These are phyloP conservation scores for Talaromyces wortmannii DNA, from an alignment of 495 filamentous ascomycete genomes.

Conservation along the genomic window DNA sequence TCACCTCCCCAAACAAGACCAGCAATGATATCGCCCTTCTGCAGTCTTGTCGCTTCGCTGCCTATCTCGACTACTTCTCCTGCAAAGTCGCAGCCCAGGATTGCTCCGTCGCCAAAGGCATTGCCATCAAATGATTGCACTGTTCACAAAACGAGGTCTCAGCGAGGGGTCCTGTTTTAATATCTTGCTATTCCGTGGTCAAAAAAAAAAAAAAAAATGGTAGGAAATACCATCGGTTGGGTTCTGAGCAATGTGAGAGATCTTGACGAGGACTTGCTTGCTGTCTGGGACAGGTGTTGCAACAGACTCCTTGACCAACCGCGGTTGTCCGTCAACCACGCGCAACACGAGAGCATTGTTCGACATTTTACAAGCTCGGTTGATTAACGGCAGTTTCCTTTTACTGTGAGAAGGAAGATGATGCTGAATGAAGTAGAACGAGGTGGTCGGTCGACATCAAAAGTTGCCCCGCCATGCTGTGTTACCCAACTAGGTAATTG, in stretches of 20 bases:
- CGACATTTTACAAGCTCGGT: no score
- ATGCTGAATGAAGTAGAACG: no score
- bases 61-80: slow-evolving; percentile 46
- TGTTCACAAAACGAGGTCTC: background rate
- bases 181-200: no score
- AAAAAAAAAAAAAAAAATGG: no score
- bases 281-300: slow-evolving; percentile 1
- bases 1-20: slow-evolving; percentile 20
- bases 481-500: no score
- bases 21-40: slow-evolving; percentile 28
- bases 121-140: slow-evolving; percentile 19
- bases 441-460: no score
- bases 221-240: slow-evolving; percentile 18
- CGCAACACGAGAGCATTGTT: no score
- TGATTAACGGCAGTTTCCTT: no score
- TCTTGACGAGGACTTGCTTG: slow-evolving; percentile 17
- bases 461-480: no score
- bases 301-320: background rate
- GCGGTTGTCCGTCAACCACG: no score
- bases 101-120: slow-evolving; percentile 20
- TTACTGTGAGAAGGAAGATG: no score
- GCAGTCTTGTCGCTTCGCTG: slow-evolving; percentile 27
- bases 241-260: slow-evolving; percentile 22
- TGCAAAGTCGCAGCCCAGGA: slow-evolving; percentile 46
- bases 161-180: no score